Conservation (phyloP, 2,329 filamentous ascomycete species). For the Xylariaceae sp. region DNA sequence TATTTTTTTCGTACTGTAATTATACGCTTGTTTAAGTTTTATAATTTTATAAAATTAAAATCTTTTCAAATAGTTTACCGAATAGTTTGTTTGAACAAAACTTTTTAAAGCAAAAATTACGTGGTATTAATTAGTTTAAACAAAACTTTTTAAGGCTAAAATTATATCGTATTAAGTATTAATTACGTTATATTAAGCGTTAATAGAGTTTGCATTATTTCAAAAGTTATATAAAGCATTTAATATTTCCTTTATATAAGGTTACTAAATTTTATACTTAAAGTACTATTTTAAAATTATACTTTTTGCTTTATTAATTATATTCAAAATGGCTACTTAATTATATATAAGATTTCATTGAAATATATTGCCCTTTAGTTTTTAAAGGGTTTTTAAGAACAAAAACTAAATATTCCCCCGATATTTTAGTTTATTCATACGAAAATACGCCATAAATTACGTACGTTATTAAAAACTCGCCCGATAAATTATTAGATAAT, state of each 20-base stretch:
- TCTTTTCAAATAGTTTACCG: not conserved
- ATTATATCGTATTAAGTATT: not conserved
- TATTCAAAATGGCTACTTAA: too few species aligned
- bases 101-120: not conserved
- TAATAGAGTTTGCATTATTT: not conserved
- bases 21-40: not conserved
- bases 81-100: not conserved
- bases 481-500: too few species aligned
- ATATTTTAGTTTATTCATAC: too few species aligned
- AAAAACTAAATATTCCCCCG: too few species aligned
- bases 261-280: not conserved
- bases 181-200: not conserved
- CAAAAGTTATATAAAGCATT: not conserved
- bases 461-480: too few species aligned
- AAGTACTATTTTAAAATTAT: not conserved
- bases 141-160: not conserved
- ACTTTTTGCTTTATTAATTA: too few species aligned
- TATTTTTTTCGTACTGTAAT: not conserved
- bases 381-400: not conserved
- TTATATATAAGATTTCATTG: too few species aligned
- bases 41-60: not conserved
- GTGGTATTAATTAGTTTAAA: not conserved
- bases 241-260: not conserved
- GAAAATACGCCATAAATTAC: too few species aligned
- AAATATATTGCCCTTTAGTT: too few species aligned